phyloP scores from a whole-genome alignment of 805 yeast species.

The Kodamaea restingae region DNA sequence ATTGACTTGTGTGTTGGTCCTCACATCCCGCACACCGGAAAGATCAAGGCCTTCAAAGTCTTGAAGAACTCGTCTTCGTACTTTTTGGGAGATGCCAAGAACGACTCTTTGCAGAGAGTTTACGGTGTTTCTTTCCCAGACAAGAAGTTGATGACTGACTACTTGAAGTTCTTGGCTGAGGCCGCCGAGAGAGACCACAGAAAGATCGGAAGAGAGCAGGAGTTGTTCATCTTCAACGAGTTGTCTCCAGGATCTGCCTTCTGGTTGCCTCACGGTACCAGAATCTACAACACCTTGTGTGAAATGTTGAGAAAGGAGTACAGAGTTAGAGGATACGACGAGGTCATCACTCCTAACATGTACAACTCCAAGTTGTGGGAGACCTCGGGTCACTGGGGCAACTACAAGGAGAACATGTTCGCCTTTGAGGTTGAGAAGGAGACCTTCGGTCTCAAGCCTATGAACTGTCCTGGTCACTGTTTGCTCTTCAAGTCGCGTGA shows the following conservation, averaged over 20 bases:
- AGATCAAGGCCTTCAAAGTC: constrained; percentile 89
- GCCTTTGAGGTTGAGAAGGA: constrained; percentile 96
- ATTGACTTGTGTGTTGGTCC: constrained; percentile 98
- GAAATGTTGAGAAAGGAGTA: constrained; percentile 81
- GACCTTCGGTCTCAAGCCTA: constrained; percentile 89
- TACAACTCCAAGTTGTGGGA: constrained; percentile 97
- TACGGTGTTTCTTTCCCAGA: constrained; percentile 99
- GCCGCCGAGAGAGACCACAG: constrained; percentile 96
- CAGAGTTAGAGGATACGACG: constrained; percentile 92
- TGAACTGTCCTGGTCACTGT: constrained; percentile 93
- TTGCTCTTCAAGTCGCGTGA: constrained; percentile 86
- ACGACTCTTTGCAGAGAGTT: constrained; percentile 94
- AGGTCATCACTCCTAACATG: constrained; percentile 99
- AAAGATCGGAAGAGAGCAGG: constrained; percentile 94
- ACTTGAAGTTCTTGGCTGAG: constrained; percentile 89
- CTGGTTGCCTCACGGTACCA: constrained; percentile 99
- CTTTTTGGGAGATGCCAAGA: constrained; percentile 87
- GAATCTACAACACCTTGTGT: constrained; percentile 86
- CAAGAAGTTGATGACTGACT: constrained; percentile 92
- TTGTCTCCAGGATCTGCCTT: constrained; percentile 97
- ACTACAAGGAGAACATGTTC: constrained; percentile 97
- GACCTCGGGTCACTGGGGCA: constrained; percentile 98
- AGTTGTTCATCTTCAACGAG: constrained; percentile 90
- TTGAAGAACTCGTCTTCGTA: constrained; percentile 95
- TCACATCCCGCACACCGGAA: constrained; percentile 95